These are phyloP conservation scores for Schizosaccharomyces versatilis DNA, from an alignment of 1,139 yeast genomes.

Conservation along the genomic window DNA sequence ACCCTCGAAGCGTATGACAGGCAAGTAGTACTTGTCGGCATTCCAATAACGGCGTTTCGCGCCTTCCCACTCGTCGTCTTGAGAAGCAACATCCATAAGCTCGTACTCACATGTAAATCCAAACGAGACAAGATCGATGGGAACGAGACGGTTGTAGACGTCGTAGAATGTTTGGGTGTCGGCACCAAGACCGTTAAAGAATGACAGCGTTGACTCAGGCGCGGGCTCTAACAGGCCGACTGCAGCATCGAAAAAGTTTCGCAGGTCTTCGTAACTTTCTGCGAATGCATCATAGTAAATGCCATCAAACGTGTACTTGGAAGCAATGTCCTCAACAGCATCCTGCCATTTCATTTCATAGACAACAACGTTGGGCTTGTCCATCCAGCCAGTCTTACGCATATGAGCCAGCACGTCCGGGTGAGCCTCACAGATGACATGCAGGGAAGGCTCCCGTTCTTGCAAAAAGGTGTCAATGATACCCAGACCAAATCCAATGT, in stretches of 20 bases:
- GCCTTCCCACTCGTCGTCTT: constrained; percentile 4
- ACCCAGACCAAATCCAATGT: constrained; percentile 94
- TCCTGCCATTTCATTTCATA: constrained; percentile 88
- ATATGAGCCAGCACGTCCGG: constrained; percentile 65
- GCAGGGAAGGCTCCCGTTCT: constrained; percentile 34
- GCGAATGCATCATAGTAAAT: constrained; percentile 85
- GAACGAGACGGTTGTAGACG: constrained; percentile 65
- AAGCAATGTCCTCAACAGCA: constrained; percentile 39
- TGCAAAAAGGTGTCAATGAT: constrained; percentile 68
- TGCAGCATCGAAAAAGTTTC: constrained; percentile 56
- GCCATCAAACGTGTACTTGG: constrained; percentile 54
- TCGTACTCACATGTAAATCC: constrained; percentile 43
- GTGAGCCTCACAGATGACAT: constrained; percentile 84
- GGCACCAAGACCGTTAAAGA: constrained; percentile 91
- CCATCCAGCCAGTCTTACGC: constrained; percentile 64
- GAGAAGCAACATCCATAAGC: constrained; percentile 17
- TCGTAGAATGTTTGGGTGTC: constrained; percentile 76
- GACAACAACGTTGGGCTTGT: constrained; percentile 45
- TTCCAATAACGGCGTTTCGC: constrained; percentile 1
- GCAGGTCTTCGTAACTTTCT: constrained; percentile 70
- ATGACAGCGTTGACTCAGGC: constrained; percentile 48
- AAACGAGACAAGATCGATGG: constrained; percentile 54
- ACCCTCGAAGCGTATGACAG: background rate
- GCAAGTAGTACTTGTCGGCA: background rate
- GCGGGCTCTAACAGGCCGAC: constrained; percentile 66